Base-by-base conservation (phyloP, 2,329 filamentous ascomycete species). In the Colletotrichum aenigma region DNA sequence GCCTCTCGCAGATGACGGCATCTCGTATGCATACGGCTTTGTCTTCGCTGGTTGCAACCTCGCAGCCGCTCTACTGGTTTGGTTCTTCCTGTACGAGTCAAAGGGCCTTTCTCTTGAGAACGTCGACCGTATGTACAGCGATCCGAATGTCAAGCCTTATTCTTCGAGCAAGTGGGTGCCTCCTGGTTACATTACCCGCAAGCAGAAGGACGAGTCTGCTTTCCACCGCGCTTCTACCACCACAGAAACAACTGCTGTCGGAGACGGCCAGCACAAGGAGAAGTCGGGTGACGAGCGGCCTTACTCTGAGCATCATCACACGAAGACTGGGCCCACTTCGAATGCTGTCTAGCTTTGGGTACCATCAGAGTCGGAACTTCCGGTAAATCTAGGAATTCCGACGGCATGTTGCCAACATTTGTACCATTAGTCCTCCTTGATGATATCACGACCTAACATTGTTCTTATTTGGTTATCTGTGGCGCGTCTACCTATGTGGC, bases 81-180 rank as follows among this genome's bases (percentile, higher is more conserved):
- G 91, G 86, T 93, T 94, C 86, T 94, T 93, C 83, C 88, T 94
- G 71, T 92, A 91, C 82, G 93, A 95, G 81, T 91, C 89, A 18
- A 89, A 91, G 76, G 90, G 88, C 55, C 88, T 93, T 12, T 91
- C 91, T 15, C 87, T 95, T n/a, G 93, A 95, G 84, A 91, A 94
- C 78, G 91, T 95, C 73, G 93, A 95, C 82, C 89, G 90, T 68
- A 93, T 94, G 91, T 95, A 95, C 81, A 88, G 92, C 64, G 84
- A 92, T 24, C 83, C 78, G 4, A 77, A 86, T 56, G 87, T 94
- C n/a, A 90, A 89, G 82, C 89, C 93, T 4, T 92, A 91, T 89
- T 89, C 88, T 81, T 92, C 90, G 79, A 82, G 85, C 75, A 85
- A 87, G 77, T 94, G 89, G 89, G 83, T 85, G 43, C 87, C 87